These are phyloP conservation scores for Eragrostis nindensis DNA, from an alignment of 176 grass and related monocot species.

Conservation along the genomic window DNA sequence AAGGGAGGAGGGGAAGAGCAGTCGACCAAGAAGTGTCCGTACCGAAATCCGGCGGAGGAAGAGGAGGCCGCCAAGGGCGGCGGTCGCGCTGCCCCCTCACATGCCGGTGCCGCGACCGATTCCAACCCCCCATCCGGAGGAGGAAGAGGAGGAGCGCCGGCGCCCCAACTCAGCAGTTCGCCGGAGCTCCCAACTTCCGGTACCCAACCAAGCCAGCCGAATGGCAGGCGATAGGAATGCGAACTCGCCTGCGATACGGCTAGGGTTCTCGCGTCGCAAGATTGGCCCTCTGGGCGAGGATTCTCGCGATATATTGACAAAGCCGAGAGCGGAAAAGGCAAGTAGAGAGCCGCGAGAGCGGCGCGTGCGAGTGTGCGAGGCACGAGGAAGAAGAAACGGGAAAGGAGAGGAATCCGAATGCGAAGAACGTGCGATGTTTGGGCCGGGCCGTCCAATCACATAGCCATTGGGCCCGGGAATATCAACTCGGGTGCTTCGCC, in stretches of 20 bases:
- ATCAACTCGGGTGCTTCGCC: background rate
- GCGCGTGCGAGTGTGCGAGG: background rate
- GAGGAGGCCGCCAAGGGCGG: constrained; percentile 1
- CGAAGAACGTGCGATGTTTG: background rate
- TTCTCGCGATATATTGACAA: background rate
- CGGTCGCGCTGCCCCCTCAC: background rate
- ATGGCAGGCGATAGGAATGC: constrained; percentile 1
- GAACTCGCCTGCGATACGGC: background rate
- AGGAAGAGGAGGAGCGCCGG: background rate
- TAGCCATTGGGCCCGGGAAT: background rate
- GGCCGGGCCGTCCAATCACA: background rate
- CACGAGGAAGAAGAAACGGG: background rate
- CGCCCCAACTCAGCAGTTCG: background rate
- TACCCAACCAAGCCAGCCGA: background rate
- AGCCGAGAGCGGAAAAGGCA: background rate
- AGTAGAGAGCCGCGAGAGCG: background rate
- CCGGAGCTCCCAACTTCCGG: background rate
- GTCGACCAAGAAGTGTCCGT: background rate
- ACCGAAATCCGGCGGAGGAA: constrained; percentile 27
- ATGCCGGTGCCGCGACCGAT: constrained; percentile 7
- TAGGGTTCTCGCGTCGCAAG: background rate
- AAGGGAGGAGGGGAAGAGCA: no score
- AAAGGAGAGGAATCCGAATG: background rate
- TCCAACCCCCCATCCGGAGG: constrained; percentile 15
- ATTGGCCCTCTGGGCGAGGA: background rate